Percentiles rank a stretch among this genome's conserved stretches.
Conservation (phyloP, 1,284 basidiomycete genomes). For the Boletus sp. region DNA sequence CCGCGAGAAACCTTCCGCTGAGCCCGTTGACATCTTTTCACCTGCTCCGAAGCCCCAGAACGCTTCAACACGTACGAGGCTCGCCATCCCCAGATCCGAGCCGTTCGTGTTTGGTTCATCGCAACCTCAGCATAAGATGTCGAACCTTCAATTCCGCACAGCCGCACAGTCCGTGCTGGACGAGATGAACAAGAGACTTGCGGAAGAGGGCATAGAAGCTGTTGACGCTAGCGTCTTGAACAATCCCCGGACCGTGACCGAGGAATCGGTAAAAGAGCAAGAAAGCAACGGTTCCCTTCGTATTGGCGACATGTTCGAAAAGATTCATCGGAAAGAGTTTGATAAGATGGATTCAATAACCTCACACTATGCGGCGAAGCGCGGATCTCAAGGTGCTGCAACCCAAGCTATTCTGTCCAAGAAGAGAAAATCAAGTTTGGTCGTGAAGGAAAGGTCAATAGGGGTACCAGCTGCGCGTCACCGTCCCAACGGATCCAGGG, state of each 20-base stretch:
- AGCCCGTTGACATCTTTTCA: conserved; percentile 38
- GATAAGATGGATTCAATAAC: conserved; percentile 74
- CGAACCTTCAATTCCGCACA: conserved; percentile 56
- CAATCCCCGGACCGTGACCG: conserved; percentile 22
- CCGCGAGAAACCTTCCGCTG: conserved; percentile 27
- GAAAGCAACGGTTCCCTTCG: conserved; percentile 19
- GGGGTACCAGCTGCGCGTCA: conserved; percentile 28
- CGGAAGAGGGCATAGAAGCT: conserved; percentile 42
- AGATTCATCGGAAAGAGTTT: conserved; percentile 60
- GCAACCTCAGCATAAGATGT: conserved; percentile 52
- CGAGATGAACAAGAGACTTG: conserved; percentile 73
- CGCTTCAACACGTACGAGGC: conserved; percentile 19
- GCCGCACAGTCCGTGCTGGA: conserved; percentile 64
- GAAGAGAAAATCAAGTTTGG: conserved; percentile 44
- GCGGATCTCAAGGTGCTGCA: conserved; percentile 25
- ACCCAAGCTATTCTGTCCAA: conserved; percentile 27
- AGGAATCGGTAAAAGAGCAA: conserved; percentile 18
- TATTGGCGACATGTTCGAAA: conserved; percentile 50
- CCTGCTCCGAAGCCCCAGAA: conserved; percentile 27
- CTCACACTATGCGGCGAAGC: conserved; percentile 52
- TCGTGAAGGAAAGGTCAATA: conserved; percentile 40
- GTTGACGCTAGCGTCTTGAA: conserved; percentile 42
- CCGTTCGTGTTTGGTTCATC: conserved; percentile 76
- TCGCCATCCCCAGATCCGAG: conserved; percentile 29
- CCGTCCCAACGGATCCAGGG: conserved; percentile 25